Evolutionary conservation across 495 filamentous ascomycete genomes (phyloP), one percentile per base, ranked within the genome.

Genomic region (Neurospora sp.): DNA sequence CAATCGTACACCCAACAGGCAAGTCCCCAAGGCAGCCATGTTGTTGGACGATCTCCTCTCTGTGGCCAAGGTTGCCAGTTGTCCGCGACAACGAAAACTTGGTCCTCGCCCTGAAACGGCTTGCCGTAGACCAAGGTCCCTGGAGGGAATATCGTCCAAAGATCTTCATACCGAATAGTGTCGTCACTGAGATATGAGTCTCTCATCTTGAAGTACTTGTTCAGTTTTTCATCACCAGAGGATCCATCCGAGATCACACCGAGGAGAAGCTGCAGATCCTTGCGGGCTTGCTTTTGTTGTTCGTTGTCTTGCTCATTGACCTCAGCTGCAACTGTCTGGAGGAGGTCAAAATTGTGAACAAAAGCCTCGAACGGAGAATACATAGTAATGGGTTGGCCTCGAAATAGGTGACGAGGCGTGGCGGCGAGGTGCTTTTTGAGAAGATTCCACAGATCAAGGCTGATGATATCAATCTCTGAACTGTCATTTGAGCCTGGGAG

Each of bases 81-180:
- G n/a, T 71, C 69, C 48, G 39, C 37, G 20, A 74, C 70, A 14
- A 66, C n/a, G 38, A 74, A 74, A 10, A 71, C 69, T 44, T 74
- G 73, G 6, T 16, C 42, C 3, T 39, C 27, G 14, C 66, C 27
- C 3, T 71, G 39, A 5, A 69, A 74, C 23, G 73, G 73, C 37
- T 70, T 40, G 37, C 46, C 62, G 4, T 71, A 20, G 9, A 71
- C 48, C n/a, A 74, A 12, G 5, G 70, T 39, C 35, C 70, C 73
- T 8, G 42, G 69, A 9, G 48, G 73, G 37, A 74, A 71, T 5
- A 74, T 31, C 35, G 70, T 74, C 73, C 73, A 71, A 8, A 74
- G 48, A n/a, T 69, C 14, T 12, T 71, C 69, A 39, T 69, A 74
- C 20, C 38, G 71, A 69, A 74, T 71, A n/a, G 73, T 74, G n/a